phyloP scores from a whole-genome alignment of 805 yeast species.

The Nakazawaea populi region DNA sequence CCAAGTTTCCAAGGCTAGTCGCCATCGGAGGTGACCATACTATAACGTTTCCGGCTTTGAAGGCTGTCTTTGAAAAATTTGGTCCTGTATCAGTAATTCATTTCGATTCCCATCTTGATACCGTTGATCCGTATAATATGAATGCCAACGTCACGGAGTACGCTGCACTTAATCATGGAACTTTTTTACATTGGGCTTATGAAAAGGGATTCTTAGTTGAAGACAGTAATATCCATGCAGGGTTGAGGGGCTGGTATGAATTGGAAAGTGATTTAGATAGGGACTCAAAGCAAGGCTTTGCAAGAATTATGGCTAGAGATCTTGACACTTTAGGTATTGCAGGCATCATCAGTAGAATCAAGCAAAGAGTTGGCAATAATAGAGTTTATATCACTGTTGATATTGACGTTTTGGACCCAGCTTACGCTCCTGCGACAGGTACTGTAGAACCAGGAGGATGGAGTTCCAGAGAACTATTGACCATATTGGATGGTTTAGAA shows the following conservation, averaged over 20 bases:
- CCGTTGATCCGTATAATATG: slow-evolving; percentile 37
- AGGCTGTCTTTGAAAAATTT: slow-evolving; percentile 40
- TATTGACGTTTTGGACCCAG: slow-evolving; percentile 47
- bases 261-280: slow-evolving; percentile 29
- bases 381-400: slow-evolving; percentile 45
- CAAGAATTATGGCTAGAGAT: slow-evolving; percentile 39
- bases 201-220: slow-evolving; percentile 32
- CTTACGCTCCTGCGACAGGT: slow-evolving; percentile 47
- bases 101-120: slow-evolving; percentile 41
- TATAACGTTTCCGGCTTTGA: slow-evolving; percentile 40
- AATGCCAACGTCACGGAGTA: slow-evolving; percentile 38
- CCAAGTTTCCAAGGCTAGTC: slow-evolving; percentile 30
- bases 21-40: slow-evolving; percentile 55
- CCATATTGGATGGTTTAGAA: slow-evolving; percentile 35
- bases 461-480: slow-evolving; percentile 39
- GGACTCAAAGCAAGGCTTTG: slow-evolving; percentile 44
- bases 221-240: slow-evolving; percentile 29
- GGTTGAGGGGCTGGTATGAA: slow-evolving; percentile 38
- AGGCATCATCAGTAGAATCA: slow-evolving; percentile 30
- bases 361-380: slow-evolving; percentile 28
- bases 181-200: slow-evolving; percentile 39
- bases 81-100: slow-evolving; percentile 41
- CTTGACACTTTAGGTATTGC: slow-evolving; percentile 35
- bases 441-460: slow-evolving; percentile 51
- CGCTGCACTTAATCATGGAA: slow-evolving; percentile 37